These are phyloP conservation scores for Pontederia paniculata DNA, from an alignment of 176 grass and related monocot species.

Conservation along the genomic window DNA sequence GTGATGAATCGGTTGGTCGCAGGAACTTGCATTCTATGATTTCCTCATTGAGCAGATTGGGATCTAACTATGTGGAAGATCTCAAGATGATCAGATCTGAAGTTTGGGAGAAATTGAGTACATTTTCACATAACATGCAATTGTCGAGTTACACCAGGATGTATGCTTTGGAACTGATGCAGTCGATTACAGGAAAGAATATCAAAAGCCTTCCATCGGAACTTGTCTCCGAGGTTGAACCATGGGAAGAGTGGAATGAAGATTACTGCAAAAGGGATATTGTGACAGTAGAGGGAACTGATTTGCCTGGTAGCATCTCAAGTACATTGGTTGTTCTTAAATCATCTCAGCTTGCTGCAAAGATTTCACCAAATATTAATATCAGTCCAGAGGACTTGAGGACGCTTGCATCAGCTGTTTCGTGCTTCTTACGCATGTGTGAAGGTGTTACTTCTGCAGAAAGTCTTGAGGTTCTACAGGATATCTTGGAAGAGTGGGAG, in stretches of 20 bases:
- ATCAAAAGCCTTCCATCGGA: conserved; percentile 62
- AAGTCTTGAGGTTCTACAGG: conserved; percentile 48
- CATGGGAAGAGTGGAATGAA: conserved; percentile 88
- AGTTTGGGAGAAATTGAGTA: conserved; percentile 60
- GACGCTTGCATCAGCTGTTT: conserved; percentile 63
- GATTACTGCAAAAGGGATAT: conserved; percentile 24
- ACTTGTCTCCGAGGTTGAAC: conserved; percentile 66
- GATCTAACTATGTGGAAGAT: conserved; percentile 31
- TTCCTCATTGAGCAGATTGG: conserved; percentile 58
- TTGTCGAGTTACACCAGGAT: conserved; percentile 51
- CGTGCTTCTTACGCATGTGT: conserved; percentile 71
- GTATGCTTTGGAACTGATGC: conserved; percentile 82
- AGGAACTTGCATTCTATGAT: conserved; percentile 44
- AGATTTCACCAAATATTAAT: conserved; percentile 44
- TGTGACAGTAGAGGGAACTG: conserved; percentile 30
- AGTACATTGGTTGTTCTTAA: conserved; percentile 70
- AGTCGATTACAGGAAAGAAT: conserved; percentile 72
- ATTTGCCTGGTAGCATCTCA: conserved; percentile 46
- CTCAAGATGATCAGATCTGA: conserved; percentile 61
- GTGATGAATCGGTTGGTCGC: conserved; percentile 25
- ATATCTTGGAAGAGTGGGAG: conserved; percentile 92
- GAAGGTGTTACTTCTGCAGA: conserved; percentile 47
- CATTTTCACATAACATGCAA: conserved; percentile 72
- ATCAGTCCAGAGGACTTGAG: conserved; percentile 50
- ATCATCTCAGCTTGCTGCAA: conserved; percentile 58